Percentiles rank a stretch among this genome's conserved stretches.
phyloP scores from a whole-genome alignment of 345 rosid species.

The Anacardium occidentale region DNA sequence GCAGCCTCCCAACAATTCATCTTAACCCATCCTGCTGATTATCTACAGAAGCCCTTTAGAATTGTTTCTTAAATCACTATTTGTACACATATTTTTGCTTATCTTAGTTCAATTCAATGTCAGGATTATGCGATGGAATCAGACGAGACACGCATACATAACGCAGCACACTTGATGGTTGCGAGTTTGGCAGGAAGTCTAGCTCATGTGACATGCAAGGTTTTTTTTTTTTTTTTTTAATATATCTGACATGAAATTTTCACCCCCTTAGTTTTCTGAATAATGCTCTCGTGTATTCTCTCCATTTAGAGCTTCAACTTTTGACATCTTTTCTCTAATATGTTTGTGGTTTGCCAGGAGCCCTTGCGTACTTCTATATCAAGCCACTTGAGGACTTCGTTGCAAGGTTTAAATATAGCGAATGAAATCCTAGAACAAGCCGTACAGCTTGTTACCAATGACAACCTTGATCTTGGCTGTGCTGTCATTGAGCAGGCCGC shows the following conservation, averaged over 20 bases:
- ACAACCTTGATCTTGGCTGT: constrained; percentile 98
- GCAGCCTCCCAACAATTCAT: too few relatives aligned
- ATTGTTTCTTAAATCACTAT: too few relatives aligned
- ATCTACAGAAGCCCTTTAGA: too few relatives aligned
- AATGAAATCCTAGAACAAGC: constrained; percentile 83
- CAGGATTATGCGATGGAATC: constrained; percentile 92
- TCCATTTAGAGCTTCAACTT: not conserved
- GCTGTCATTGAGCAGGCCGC: constrained; percentile 97
- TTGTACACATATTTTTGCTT: too few relatives aligned
- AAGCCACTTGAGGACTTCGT: constrained; percentile 68
- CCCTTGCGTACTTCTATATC: constrained; percentile 88
- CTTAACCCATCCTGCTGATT: too few relatives aligned
- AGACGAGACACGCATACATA: constrained; percentile 87
- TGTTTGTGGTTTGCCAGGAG: constrained; percentile 50
- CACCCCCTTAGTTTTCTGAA: too few relatives aligned
- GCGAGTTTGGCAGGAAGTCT: constrained; percentile 97
- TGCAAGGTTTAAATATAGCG: constrained; percentile 62
- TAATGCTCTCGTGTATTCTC: not conserved
- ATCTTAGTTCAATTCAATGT: too few relatives aligned
- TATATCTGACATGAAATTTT: not conserved
- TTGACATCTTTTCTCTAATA: constrained; percentile 6
- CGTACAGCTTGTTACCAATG: constrained; percentile 91
- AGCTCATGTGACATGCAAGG: constrained; percentile 99
- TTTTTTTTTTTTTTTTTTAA: constrained; percentile 12
- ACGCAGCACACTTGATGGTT: constrained; percentile 99